phyloP scores from a whole-genome alignment of 352 stramenopile genomes.

The Thalassiosira hispida region DNA sequence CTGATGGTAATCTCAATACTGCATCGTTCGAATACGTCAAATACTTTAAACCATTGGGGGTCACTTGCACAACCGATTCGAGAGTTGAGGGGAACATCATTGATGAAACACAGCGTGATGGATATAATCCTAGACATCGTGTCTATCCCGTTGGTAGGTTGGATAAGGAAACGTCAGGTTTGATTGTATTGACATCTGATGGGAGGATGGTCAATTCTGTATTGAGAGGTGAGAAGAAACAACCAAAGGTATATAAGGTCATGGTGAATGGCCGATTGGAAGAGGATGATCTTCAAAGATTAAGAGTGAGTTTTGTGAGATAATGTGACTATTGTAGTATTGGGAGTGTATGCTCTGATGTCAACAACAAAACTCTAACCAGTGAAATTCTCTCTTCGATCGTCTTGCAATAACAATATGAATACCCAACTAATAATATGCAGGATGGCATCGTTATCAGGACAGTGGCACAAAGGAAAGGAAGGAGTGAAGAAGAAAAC shows the following conservation, averaged over 20 bases:
- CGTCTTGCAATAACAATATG: too few relatives aligned
- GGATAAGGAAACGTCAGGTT: slow-evolving; percentile 83
- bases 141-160: slow-evolving; percentile 85
- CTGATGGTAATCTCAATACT: slow-evolving; percentile 16
- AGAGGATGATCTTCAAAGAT: slow-evolving; percentile 58
- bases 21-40: slow-evolving; percentile 82
- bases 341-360: too few relatives aligned
- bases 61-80: slow-evolving; percentile 83
- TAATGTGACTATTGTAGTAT: neutral
- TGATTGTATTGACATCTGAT: slow-evolving; percentile 85
- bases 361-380: too few relatives aligned
- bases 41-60: slow-evolving; percentile 84
- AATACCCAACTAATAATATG: too few relatives aligned
- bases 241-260: slow-evolving; percentile 84
- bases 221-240: slow-evolving; percentile 64
- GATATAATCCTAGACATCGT: slow-evolving; percentile 61
- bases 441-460: slow-evolving; percentile 78
- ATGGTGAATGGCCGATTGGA: slow-evolving; percentile 57
- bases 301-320: slow-evolving; percentile 49
- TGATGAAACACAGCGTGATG: slow-evolving; percentile 34
- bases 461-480: slow-evolving; percentile 74
- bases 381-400: too few relatives aligned
- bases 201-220: slow-evolving; percentile 77
- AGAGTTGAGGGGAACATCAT: slow-evolving; percentile 71
- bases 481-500: slow-evolving; percentile 43